These are phyloP conservation scores for Phyllosticta citribraziliensis DNA, from an alignment of 2,329 filamentous ascomycete genomes.

Conservation along the genomic window DNA sequence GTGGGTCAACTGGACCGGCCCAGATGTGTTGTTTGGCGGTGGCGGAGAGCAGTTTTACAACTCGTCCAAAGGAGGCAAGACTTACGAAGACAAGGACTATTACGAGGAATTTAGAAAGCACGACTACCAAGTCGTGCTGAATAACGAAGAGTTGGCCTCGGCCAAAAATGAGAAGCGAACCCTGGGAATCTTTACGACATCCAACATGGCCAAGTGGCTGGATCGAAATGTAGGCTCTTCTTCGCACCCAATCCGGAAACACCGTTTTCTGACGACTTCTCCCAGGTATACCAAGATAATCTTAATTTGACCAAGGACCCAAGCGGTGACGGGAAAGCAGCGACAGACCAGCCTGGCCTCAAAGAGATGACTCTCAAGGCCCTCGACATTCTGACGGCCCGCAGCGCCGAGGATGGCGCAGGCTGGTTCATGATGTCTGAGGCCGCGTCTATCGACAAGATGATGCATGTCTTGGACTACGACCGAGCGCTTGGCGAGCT, in stretches of 20 bases:
- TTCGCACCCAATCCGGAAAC: no score
- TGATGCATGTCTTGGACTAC: conserved; percentile 79
- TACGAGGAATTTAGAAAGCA: conserved; percentile 59
- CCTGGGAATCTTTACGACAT: conserved; percentile 67
- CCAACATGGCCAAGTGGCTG: conserved; percentile 73
- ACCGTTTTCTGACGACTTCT: neutral
- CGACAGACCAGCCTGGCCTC: conserved; percentile 67
- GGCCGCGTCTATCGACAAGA: conserved; percentile 78
- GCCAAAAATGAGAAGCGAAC: conserved; percentile 51
- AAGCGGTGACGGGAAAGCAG: conserved; percentile 51
- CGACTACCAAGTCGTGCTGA: conserved; percentile 61
- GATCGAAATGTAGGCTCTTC: conserved; percentile 54
- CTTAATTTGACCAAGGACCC: conserved; percentile 61
- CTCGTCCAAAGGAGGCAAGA: conserved; percentile 44
- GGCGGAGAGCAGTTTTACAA: conserved; percentile 71
- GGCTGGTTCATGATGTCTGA: conserved; percentile 87
- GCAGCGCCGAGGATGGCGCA: conserved; percentile 46
- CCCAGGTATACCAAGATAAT: conserved; percentile 56
- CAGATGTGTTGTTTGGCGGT: conserved; percentile 74
- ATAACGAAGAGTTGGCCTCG: conserved; percentile 59
- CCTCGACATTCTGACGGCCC: conserved; percentile 62
- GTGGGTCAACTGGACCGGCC: conserved; percentile 65
- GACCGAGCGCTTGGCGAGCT: conserved; percentile 77
- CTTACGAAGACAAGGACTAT: conserved; percentile 64
- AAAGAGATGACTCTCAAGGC: conserved; percentile 89